A percentile compares a stretch with the other conserved stretches of the same genome.
phyloP scores from a whole-genome alignment of 2,329 filamentous ascomycete species.

The Endoconidiophora polonica region DNA sequence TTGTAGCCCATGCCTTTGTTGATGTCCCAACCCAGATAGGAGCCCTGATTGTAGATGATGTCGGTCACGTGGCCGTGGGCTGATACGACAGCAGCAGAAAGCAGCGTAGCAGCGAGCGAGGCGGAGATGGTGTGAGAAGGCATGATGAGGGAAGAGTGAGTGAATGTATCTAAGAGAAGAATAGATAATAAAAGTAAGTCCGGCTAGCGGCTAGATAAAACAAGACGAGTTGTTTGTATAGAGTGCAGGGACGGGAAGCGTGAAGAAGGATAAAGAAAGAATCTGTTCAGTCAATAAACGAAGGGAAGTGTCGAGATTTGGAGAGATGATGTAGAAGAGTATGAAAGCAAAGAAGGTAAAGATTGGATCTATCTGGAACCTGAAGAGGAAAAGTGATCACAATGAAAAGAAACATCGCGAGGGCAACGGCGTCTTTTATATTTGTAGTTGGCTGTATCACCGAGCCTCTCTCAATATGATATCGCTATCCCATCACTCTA shows the following conservation, averaged over 20 bases:
- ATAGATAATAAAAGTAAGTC: background rate
- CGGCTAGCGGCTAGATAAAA: background rate
- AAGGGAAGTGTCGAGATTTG: background rate
- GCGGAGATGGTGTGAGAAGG: slow-evolving; percentile 15
- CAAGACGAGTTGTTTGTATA: background rate
- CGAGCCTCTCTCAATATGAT: no score
- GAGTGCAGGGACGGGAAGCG: background rate
- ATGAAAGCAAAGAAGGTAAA: background rate
- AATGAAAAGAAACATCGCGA: background rate
- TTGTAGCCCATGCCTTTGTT: slow-evolving; percentile 14
- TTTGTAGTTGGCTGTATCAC: no score
- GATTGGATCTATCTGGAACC: slow-evolving; percentile 5
- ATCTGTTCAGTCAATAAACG: slow-evolving; percentile 8
- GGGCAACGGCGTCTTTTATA: no score
- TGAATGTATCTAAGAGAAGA: background rate
- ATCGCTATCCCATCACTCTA: no score
- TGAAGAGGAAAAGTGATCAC: background rate
- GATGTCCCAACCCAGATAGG: slow-evolving; percentile 20
- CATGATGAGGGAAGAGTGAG: slow-evolving; percentile 14
- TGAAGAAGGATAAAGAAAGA: slow-evolving; percentile 6
- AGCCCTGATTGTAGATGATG: slow-evolving; percentile 18
- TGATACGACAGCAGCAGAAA: slow-evolving; percentile 15
- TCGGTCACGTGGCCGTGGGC: slow-evolving; percentile 21
- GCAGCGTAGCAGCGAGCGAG: slow-evolving; percentile 2
- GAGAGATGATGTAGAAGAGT: background rate